phyloP scores from a whole-genome alignment of 1,139 yeast species.

The Nakaseomyces delphensis region DNA sequence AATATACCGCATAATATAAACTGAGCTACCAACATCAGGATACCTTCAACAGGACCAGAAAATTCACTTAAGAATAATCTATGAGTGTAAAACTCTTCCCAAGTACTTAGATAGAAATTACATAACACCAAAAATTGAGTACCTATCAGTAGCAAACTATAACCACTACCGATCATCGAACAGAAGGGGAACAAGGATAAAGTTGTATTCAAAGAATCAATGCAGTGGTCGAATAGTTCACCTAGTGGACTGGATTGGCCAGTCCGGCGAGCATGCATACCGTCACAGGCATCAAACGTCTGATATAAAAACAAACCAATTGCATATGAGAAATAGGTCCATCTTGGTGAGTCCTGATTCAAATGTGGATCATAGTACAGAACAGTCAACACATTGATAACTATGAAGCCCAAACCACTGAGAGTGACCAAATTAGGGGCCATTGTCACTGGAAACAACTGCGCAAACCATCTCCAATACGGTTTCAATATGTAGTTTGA shows the following conservation, averaged over 20 bases:
- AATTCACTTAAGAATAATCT: slow-evolving; percentile 68
- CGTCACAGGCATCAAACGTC: slow-evolving; percentile 95
- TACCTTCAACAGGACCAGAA: slow-evolving; percentile 95
- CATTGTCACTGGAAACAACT: slow-evolving; percentile 71
- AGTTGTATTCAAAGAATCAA: slow-evolving; percentile 85
- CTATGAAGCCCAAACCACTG: slow-evolving; percentile 62
- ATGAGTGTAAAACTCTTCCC: slow-evolving; percentile 95
- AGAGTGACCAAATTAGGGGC: slow-evolving; percentile 86
- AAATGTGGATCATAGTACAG: slow-evolving; percentile 69
- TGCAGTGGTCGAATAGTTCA: slow-evolving; percentile 87
- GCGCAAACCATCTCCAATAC: slow-evolving; percentile 61
- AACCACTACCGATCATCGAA: slow-evolving; percentile 66
- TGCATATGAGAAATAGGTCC: slow-evolving; percentile 78
- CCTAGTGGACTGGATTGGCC: slow-evolving; percentile 95
- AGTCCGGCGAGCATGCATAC: slow-evolving; percentile 84
- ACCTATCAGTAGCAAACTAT: slow-evolving; percentile 50
- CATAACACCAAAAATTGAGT: slow-evolving; percentile 70
- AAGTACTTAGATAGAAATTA: slow-evolving; percentile 82
- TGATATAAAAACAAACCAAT: slow-evolving; percentile 82
- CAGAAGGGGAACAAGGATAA: slow-evolving; percentile 65
- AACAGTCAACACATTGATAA: slow-evolving; percentile 54
- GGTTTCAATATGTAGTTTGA: slow-evolving; percentile 70
- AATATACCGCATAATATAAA: slow-evolving; percentile 55
- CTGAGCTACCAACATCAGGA: slow-evolving; percentile 50
- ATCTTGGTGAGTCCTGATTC: slow-evolving; percentile 53